These are phyloP conservation scores for Ophiostoma sp. DNA, from an alignment of 2,329 filamentous ascomycete genomes.

Conservation along the genomic window DNA sequence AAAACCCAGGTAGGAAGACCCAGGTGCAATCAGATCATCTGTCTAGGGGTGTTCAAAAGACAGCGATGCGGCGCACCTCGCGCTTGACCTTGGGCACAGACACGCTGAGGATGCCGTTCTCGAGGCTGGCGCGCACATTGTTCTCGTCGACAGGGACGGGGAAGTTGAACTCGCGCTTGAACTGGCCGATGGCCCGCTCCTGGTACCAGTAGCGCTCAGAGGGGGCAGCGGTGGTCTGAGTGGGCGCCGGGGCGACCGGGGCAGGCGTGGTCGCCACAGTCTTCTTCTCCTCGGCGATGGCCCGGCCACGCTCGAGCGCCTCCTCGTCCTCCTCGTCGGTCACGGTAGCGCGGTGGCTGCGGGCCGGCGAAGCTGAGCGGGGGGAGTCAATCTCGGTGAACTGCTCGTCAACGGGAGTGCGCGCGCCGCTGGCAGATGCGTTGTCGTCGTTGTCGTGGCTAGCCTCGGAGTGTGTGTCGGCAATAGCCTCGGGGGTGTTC, in stretches of 20 bases:
- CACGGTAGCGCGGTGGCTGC: constrained; percentile 55
- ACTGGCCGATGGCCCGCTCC: constrained; percentile 62
- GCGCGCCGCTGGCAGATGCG: background rate
- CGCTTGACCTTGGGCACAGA: constrained; percentile 61
- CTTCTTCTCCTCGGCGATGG: constrained; percentile 24
- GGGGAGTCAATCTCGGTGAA: constrained; percentile 36
- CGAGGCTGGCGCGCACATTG: constrained; percentile 55
- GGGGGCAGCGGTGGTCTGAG: background rate
- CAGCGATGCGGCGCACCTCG: constrained; percentile 49
- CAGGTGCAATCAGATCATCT: background rate
- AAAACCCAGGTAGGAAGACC: background rate
- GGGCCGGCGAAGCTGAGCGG: constrained; percentile 30
- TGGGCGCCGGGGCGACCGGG: constrained; percentile 22
- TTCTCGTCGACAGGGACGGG: constrained; percentile 58
- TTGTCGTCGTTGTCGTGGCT: background rate
- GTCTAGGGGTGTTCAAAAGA: constrained; percentile 39
- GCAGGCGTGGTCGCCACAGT: constrained; percentile 12
- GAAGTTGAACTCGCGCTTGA: constrained; percentile 64
- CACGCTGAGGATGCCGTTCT: constrained; percentile 61
- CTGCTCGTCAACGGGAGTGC: constrained; percentile 26
- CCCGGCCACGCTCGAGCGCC: constrained; percentile 29
- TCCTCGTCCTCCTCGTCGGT: constrained; percentile 50
- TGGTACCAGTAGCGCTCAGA: constrained; percentile 57
- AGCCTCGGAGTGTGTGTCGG: constrained; percentile 19
- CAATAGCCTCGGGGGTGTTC: constrained; percentile 16